These are phyloP conservation scores for Hemisphaericaspora xylofermentans DNA, from an alignment of 1,139 yeast species.

Conservation along the genomic window DNA sequence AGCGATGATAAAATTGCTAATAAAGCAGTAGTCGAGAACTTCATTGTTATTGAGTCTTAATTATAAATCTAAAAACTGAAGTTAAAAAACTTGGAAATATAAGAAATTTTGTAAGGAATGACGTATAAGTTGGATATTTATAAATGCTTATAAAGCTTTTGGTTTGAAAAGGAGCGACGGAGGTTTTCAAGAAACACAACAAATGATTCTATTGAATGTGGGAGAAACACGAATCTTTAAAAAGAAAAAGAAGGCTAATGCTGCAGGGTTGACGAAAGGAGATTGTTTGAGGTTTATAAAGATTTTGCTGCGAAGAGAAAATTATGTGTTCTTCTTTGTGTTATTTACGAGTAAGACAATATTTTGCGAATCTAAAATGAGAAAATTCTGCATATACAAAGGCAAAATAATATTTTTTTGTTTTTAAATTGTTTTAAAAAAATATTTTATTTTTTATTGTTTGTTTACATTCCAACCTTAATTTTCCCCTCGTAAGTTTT, in stretches of 20 bases:
- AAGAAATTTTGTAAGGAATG: slow-evolving; percentile 3
- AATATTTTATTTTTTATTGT: neutral
- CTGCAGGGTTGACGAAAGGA: neutral
- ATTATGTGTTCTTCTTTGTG: neutral
- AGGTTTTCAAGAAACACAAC: neutral
- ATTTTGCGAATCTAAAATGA: too few species aligned
- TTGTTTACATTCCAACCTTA: neutral
- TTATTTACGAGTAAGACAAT: too few species aligned
- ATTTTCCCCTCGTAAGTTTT: neutral
- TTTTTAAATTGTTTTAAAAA: neutral
- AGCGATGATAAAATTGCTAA: slow-evolving; percentile 13
- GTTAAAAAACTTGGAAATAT: too few species aligned
- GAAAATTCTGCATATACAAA: too few species aligned
- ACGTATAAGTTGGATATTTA: slow-evolving; percentile 3
- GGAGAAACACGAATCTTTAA: neutral
- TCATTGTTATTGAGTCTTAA: slow-evolving; percentile 10
- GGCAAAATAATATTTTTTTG: neutral
- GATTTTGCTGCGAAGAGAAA: too few species aligned
- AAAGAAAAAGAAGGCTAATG: neutral
- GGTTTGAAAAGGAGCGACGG: neutral
- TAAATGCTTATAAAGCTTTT: neutral
- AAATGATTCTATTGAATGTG: neutral
- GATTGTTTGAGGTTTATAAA: neutral
- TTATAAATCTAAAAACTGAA: too few species aligned
- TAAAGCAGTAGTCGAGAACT: slow-evolving; percentile 15